phyloP scores from a whole-genome alignment of 169 alveolate species.

The Plasmodium coatneyi region DNA sequence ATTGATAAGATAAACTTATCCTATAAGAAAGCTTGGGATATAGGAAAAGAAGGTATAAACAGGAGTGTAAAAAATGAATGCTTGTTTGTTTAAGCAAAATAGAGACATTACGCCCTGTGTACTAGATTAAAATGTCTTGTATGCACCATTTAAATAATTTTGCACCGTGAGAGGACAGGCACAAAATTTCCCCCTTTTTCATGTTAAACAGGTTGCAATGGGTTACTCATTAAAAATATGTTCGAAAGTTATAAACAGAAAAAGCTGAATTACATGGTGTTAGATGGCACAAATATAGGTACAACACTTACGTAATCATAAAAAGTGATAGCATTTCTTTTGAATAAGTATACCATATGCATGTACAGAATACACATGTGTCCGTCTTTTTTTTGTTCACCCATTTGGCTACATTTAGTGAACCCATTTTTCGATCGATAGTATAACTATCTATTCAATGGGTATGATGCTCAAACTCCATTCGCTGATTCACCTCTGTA shows the following conservation, averaged over 20 bases:
- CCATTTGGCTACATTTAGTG: background rate
- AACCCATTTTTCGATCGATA: background rate
- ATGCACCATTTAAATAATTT: background rate
- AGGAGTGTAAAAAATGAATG: background rate
- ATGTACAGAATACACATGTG: background rate
- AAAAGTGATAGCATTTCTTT: background rate
- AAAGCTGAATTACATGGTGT: conserved; percentile 47
- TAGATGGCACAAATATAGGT: conserved; percentile 75
- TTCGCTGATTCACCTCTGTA: background rate
- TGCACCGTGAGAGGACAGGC: background rate
- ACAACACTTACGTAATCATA: background rate
- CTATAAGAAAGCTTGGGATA: conserved; percentile 70
- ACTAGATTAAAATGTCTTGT: background rate
- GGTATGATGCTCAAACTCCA: background rate
- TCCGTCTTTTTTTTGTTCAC: background rate
- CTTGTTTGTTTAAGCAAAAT: background rate
- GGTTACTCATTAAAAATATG: conserved; percentile 49
- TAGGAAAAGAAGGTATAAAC: conserved; percentile 65
- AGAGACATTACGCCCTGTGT: background rate
- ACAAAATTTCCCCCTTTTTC: background rate
- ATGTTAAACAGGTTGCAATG: conserved; percentile 61
- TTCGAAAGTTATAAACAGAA: conserved; percentile 50
- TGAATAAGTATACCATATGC: background rate
- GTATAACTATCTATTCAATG: background rate
- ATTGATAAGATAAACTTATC: conserved; percentile 53